These are phyloP conservation scores for Fusarium pseudoanthophilum DNA, from an alignment of 2,329 filamentous ascomycete species.

Conservation along the genomic window DNA sequence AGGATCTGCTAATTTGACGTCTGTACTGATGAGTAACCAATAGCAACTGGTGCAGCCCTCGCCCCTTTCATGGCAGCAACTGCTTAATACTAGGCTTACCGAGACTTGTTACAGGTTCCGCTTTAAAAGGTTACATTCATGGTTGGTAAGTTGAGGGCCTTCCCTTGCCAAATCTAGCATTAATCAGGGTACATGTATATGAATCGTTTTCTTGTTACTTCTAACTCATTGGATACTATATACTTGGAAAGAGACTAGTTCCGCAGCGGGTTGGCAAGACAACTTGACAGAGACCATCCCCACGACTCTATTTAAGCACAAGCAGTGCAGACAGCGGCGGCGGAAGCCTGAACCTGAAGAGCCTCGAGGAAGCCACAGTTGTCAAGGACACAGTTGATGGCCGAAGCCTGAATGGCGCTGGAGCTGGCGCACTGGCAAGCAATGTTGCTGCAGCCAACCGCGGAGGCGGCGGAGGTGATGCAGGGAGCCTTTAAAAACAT, in stretches of 20 bases:
- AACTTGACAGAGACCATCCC: not conserved
- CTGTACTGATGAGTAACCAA: not conserved
- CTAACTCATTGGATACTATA: not conserved
- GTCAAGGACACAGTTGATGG: conserved; percentile 26
- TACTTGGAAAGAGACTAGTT: not conserved
- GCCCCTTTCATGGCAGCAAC: not conserved
- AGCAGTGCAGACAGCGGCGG: conserved; percentile 34
- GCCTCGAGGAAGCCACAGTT: conserved; percentile 30
- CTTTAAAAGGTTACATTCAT: too few species aligned
- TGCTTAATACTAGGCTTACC: too few species aligned
- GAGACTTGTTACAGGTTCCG: not conserved
- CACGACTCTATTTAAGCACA: conserved; percentile 5
- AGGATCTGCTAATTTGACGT: too few species aligned
- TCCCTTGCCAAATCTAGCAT: not conserved
- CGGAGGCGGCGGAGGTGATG: conserved; percentile 30
- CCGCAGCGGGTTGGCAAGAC: not conserved
- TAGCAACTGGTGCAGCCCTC: too few species aligned
- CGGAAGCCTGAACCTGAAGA: conserved; percentile 25
- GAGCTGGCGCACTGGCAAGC: conserved; percentile 34
- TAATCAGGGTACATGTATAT: not conserved
- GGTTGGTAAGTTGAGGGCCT: not conserved
- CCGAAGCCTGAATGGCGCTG: conserved; percentile 26
- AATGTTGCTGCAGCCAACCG: conserved; percentile 30
- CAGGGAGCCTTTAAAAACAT: conserved; percentile 12
- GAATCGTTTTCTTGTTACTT: too few species aligned